Evolutionary conservation across 1,284 basidiomycete genomes (phyloP), one percentile per base, ranked within the genome.

Genomic region (Trichosporon ovoides): DNA sequence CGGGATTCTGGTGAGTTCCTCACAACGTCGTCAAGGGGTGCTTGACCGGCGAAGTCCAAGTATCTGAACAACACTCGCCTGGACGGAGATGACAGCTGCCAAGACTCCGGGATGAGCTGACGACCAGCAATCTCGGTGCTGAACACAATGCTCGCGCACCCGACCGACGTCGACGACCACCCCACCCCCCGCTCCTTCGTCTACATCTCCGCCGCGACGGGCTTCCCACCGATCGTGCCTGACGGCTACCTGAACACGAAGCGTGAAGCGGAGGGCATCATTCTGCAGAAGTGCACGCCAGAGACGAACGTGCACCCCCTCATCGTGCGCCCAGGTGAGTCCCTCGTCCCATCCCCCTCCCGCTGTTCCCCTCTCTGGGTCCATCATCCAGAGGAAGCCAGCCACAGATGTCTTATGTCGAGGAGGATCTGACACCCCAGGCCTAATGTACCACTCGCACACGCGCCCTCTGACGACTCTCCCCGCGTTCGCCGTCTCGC

Each of bases 381-480:
- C n/a, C n/a, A n/a, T n/a, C n/a, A n/a, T n/a, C n/a, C n/a, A n/a
- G n/a, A n/a, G n/a, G n/a, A n/a, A n/a, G n/a, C n/a, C n/a, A n/a
- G n/a, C n/a, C n/a, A n/a, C n/a, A n/a, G n/a, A n/a, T n/a, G n/a
- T n/a, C n/a, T n/a, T n/a, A n/a, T n/a, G n/a, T n/a, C n/a, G n/a
- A n/a, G n/a, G n/a, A n/a, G n/a, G n/a, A n/a, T n/a, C 54, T 56
- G 35, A 56, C 49, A 31, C n/a, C 12, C 50, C 71, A 89, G 94
- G 94, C 62, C 80, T 98, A 55, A 91, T 98, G 73, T 98, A 98
- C 78, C 93, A 98, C 72, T 89, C 95, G 6, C 92, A 97, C 76
- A 82, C 87, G 61, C 86, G 93, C 35, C 95, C 96, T 7, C 74
- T 92, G 49, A 88, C 89, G 3, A 89, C 92, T 13, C 86, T 92